Conservation (phyloP, 805 yeast genomes). For the Sugiyamaella smithiae region DNA sequence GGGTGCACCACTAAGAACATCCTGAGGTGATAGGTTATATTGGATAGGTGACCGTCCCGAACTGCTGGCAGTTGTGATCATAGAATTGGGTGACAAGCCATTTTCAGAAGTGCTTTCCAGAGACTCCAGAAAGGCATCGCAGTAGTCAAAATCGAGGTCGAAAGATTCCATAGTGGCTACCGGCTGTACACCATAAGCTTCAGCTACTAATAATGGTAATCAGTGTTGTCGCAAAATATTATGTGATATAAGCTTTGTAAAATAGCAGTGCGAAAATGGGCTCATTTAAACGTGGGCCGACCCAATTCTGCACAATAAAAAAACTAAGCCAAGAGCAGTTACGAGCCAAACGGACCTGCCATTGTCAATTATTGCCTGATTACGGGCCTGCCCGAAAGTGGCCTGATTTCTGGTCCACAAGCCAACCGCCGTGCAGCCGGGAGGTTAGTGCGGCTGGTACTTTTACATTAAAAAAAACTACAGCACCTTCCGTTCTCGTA, state of each 20-base stretch:
- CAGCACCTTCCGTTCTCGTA: slow-evolving; percentile 57
- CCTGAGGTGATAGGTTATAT: slow-evolving; percentile 20
- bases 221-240: too few species aligned
- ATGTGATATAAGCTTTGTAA: too few species aligned
- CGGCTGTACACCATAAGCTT: too few species aligned
- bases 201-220: too few species aligned
- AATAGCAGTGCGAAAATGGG: too few species aligned
- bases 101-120: slow-evolving; percentile 9
- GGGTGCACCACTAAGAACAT: slow-evolving; percentile 9
- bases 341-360: not conserved
- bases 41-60: slow-evolving; percentile 7
- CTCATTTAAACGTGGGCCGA: not conserved
- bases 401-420: slow-evolving; percentile 4
- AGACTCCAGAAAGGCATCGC: slow-evolving; percentile 23
- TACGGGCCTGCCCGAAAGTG: slow-evolving; percentile 2
- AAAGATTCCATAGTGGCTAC: slow-evolving; percentile 16
- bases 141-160: slow-evolving; percentile 21
- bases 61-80: slow-evolving; percentile 1
- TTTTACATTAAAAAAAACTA: slow-evolving; percentile 40
- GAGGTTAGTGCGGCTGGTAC: too few species aligned
- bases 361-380: not conserved
- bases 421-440: too few species aligned
- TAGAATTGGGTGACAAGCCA: not conserved
- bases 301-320: too few species aligned
- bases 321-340: not conserved